Evolutionary conservation across 495 filamentous ascomycete genomes (phyloP).

Genomic region (Lasiosphaeria miniovina): DNA sequence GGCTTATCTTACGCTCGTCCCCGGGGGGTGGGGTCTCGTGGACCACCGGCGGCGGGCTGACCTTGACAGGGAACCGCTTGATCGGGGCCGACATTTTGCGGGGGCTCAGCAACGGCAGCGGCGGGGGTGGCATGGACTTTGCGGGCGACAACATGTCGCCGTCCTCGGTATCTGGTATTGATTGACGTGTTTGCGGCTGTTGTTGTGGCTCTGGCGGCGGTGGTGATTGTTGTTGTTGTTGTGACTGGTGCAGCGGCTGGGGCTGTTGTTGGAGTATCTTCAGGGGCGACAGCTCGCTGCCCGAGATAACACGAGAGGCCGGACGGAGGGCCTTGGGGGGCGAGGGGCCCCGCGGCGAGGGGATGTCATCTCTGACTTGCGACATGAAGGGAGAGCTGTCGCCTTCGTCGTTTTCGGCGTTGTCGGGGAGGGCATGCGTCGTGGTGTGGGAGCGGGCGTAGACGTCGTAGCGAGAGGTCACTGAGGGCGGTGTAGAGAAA

Average conservation of each 20-base stretch:
- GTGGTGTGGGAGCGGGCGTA: constrained; percentile 12
- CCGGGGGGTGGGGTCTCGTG: constrained; percentile 19
- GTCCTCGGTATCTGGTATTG: constrained; percentile 1
- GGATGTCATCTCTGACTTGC: constrained; percentile 24
- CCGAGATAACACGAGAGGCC: constrained; percentile 46
- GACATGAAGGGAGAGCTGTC: constrained; percentile 30
- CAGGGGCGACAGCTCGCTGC: constrained; percentile 47
- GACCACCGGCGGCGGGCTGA: constrained; percentile 32
- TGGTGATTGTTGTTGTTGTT: constrained; percentile 10
- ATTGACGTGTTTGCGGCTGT: not conserved
- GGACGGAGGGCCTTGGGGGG: constrained; percentile 38
- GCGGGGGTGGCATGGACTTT: constrained; percentile 28
- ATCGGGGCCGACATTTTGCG: constrained; percentile 48
- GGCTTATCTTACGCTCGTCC: constrained; percentile 34
- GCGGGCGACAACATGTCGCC: constrained; percentile 18
- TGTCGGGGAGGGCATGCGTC: constrained; percentile 5
- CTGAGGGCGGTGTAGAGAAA: constrained; percentile 30
- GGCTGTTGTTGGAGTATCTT: constrained; percentile 43
- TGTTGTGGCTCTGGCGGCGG: constrained; percentile 5
- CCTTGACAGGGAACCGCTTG: constrained; percentile 53
- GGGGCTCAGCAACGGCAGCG: constrained; percentile 39
- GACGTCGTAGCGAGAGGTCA: constrained; percentile 24
- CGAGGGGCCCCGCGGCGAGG: constrained; percentile 25
- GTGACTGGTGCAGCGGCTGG: constrained; percentile 17
- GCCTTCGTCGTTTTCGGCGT: constrained; percentile 23